Evolutionary conservation across 805 yeast species (phyloP), one percentile per base, ranked within the genome.

Genomic region (Pichia nanzhaoensis): DNA sequence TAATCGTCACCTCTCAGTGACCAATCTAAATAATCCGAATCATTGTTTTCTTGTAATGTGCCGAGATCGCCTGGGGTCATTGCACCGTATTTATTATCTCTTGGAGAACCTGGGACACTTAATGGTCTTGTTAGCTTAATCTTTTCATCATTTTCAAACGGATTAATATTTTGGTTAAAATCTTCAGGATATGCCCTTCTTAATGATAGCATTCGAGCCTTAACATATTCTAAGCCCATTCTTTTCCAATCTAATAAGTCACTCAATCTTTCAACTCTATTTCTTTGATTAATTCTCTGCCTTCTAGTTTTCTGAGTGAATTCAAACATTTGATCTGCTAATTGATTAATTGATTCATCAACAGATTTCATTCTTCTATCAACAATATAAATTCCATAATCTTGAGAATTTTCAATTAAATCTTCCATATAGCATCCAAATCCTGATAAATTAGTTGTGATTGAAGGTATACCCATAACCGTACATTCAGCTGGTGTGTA

Each of bases 401-500:
- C 98, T 49, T 84, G 77, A 17, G 97, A 84, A 57, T 87, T 86
- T 62, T 91, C 97, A 63, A 91, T 91, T 52, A 91, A 73, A 64
- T 91, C 97, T 67, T 91, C 99, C 98, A 91, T 91, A 69, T 91
- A 91, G 54, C 98, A 95, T 41, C 99, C 99, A 61, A 91, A 91
- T 1, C 99, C 99, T 2, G 96, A 87, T 49, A 91, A 69, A 63
- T 91, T 91, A 35, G 99, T 91, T 10, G 99, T 91, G 58, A 91
- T 86, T 6, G 96, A 87, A 16, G 99, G 99, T 48, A 93, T 95
- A 46, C 99, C 99, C 99, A 91, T 91, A 20, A 93, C 99, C 0
- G 99, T 91, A 71, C 99, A 93, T 65, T 91, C 99, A 8, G 98
- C 98, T 3, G 99, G 99, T 2, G 99, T 91, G 66, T 91, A 91